A percentile compares a stretch with the other conserved stretches of the same genome.
These are phyloP conservation scores for Kazachstania viticola DNA, from an alignment of 805 yeast genomes.

Conservation along the genomic window DNA sequence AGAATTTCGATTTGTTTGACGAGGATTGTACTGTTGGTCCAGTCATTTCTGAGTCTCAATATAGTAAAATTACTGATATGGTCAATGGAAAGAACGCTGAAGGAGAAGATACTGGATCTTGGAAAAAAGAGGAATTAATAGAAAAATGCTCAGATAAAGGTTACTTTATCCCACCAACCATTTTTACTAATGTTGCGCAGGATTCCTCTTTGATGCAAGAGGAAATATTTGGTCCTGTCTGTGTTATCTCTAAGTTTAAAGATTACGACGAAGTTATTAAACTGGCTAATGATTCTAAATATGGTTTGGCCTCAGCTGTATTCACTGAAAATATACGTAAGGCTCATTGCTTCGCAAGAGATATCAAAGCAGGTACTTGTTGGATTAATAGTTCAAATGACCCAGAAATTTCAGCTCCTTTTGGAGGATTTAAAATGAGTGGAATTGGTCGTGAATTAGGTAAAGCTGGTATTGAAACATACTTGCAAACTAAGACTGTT, in stretches of 20 bases:
- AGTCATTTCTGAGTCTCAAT: slow-evolving; percentile 38
- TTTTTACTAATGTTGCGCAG: slow-evolving; percentile 29
- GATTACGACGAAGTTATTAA: slow-evolving; percentile 31
- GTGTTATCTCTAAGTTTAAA: slow-evolving; percentile 28
- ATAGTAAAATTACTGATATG: slow-evolving; percentile 32
- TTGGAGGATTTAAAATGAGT: slow-evolving; percentile 72
- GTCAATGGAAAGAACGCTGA: slow-evolving; percentile 17
- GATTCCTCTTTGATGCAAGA: slow-evolving; percentile 29
- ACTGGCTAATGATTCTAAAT: slow-evolving; percentile 30
- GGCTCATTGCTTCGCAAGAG: slow-evolving; percentile 53
- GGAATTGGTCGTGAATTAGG: slow-evolving; percentile 81
- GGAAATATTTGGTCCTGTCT: slow-evolving; percentile 37
- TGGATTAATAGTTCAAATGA: slow-evolving; percentile 64
- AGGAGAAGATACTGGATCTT: slow-evolving; percentile 28
- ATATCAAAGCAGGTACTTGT: slow-evolving; percentile 54
- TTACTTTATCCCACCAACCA: slow-evolving; percentile 32
- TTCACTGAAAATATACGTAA: slow-evolving; percentile 55
- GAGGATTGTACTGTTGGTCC: slow-evolving; percentile 34
- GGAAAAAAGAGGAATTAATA: slow-evolving; percentile 29
- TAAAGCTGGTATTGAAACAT: slow-evolving; percentile 55
- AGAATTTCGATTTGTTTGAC: slow-evolving; percentile 38
- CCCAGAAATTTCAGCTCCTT: slow-evolving; percentile 53
- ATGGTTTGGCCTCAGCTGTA: slow-evolving; percentile 38
- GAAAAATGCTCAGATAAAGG: slow-evolving; percentile 11
- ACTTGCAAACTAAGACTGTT: slow-evolving; percentile 65